phyloP scores from a whole-genome alignment of 2,329 filamentous ascomycete genomes.

The Endothia cerciana region DNA sequence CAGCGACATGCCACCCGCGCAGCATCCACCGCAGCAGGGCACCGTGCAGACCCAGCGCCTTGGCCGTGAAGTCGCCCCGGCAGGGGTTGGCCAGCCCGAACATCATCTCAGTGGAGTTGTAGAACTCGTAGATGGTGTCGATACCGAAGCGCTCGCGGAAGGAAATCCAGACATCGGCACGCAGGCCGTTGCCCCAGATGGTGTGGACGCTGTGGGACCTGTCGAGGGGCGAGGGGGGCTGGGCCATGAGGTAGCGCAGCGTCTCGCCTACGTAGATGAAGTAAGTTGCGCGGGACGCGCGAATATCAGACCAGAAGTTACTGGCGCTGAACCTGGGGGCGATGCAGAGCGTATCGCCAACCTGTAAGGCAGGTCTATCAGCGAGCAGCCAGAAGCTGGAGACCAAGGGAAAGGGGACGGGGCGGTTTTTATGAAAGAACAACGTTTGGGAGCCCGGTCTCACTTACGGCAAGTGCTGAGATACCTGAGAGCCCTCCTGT shows the following conservation, averaged over 20 bases:
- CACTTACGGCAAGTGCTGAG: constrained; percentile 55
- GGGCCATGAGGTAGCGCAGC: constrained; percentile 72
- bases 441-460: not conserved
- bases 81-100: constrained; percentile 64
- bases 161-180: constrained; percentile 69
- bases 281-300: constrained; percentile 67
- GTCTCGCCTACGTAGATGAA: constrained; percentile 82
- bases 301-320: constrained; percentile 73
- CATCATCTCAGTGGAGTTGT: constrained; percentile 76
- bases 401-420: not conserved
- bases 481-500: constrained; percentile 68
- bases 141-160: constrained; percentile 69
- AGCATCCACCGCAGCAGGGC: constrained; percentile 57
- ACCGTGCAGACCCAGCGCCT: constrained; percentile 74
- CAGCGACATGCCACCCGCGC: constrained; percentile 64
- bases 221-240: constrained; percentile 65
- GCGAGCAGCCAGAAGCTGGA: constrained; percentile 32
- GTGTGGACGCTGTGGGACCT: constrained; percentile 59
- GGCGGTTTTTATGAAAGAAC: not conserved
- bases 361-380: constrained; percentile 35
- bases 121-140: constrained; percentile 70
- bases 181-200: constrained; percentile 69
- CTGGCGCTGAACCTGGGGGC: constrained; percentile 70
- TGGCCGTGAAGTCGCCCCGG: constrained; percentile 63
- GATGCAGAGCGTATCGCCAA: constrained; percentile 61